Percentiles rank a stretch among this genome's conserved stretches.
These are phyloP conservation scores for Fusarium chaquense DNA, from an alignment of 2,329 filamentous ascomycete genomes.

Conservation along the genomic window DNA sequence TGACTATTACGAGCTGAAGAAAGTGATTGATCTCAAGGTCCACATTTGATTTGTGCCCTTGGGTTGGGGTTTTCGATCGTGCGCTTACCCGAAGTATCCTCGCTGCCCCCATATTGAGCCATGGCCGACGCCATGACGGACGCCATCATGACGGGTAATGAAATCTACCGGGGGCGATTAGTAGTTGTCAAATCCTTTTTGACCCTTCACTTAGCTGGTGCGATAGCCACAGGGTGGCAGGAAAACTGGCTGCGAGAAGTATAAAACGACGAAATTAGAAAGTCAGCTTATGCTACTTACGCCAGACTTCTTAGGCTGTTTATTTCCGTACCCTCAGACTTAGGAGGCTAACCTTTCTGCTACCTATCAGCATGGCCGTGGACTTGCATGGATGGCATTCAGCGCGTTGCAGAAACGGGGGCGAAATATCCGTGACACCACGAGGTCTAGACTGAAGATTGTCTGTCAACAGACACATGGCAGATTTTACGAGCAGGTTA, in stretches of 20 bases:
- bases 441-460: conserved; percentile 7
- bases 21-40: conserved; percentile 6
- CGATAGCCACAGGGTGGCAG: neutral
- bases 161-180: neutral
- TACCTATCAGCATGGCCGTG: no score
- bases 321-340: no score
- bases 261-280: no score
- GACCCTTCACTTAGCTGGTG: neutral
- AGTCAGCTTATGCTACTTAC: no score
- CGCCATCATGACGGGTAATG: conserved; percentile 13
- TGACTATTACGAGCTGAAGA: conserved; percentile 3
- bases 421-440: neutral
- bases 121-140: conserved; percentile 19
- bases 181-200: neutral
- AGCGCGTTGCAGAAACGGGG: neutral
- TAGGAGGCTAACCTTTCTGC: no score
- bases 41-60: conserved; percentile 17
- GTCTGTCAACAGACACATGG: neutral
- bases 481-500: conserved; percentile 2
- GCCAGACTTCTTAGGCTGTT: neutral
- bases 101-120: conserved; percentile 22
- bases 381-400: neutral
- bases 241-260: no score
- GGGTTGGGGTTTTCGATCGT: conserved; percentile 24
- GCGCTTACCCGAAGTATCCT: conserved; percentile 14